Base-by-base conservation (phyloP, 257 asterid species). In the Solanum chiquidenum region DNA sequence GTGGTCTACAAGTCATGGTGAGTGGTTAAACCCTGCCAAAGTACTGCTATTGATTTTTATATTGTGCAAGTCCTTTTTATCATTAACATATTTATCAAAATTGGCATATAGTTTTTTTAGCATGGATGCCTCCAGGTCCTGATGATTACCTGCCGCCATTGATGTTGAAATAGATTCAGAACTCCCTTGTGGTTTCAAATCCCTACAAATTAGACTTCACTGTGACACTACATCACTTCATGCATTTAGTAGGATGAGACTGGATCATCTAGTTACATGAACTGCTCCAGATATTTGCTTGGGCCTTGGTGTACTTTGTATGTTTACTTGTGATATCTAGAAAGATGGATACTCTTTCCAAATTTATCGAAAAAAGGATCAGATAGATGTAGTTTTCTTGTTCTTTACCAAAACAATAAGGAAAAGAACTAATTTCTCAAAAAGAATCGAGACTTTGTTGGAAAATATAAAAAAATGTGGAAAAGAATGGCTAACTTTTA, bases 1-100 rank as follows among this genome's bases (percentile, higher is more conserved):
- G n/a, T 97, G 99, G 99, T 97, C 98, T 77, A 91, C 76, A 77
- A 90, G 88, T 86, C 98, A 95, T 58, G 89, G 99, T 96, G 89
- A 92, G 92, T 89, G 76, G 64, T 87, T 88, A 37, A 18, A 14
- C 83, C 75, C 72, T 49, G 64, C 86, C 27, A 88, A 34, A 74
- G 71, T 73, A 13, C 21, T 86, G 64, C 46, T 40, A 34, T 25
- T 34, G 82, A 73, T 23, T 25, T 86, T 83, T 83, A 37, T 83
- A 25, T 25, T 58, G 2, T 40, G 33, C 25, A 66, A 40, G 21
- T 84, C 40, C 68, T 20, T 12, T 46, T 38, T 31, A 9, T 34
- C 49, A 62, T 83, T 12, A n/a, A 33, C 86, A 21, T 5, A 84
- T 71, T 62, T 69, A 80, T 82, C 44, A 6, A 31, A 80, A 49